A percentile compares a stretch with the other conserved stretches of the same genome.
Conservation (phyloP, 805 yeast genomes). For the Nakazawaea wyomingensis region DNA sequence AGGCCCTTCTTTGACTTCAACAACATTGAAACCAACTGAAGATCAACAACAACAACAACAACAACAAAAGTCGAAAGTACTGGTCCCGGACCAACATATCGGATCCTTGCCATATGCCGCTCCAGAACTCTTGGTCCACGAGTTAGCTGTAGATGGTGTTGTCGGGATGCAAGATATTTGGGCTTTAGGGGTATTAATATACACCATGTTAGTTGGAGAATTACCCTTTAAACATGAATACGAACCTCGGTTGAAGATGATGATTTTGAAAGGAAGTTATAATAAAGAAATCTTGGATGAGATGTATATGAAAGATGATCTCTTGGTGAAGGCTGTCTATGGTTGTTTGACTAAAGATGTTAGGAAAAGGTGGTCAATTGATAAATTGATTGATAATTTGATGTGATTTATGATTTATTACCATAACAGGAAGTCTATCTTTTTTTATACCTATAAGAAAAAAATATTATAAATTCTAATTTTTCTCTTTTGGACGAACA, state of each 20-base stretch:
- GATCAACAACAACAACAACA: constrained; percentile 9
- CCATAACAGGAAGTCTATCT: constrained; percentile 1
- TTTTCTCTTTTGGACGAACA: constrained; percentile 1
- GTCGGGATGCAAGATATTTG: constrained; percentile 78
- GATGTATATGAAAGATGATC: constrained; percentile 29
- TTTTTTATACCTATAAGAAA: background rate
- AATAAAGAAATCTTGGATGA: constrained; percentile 39
- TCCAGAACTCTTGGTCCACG: constrained; percentile 62
- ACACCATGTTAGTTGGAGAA: constrained; percentile 66
- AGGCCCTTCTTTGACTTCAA: constrained; percentile 25
- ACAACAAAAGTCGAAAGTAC: too few relatives aligned
- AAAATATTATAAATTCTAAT: background rate
- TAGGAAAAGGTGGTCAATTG: constrained; percentile 46
- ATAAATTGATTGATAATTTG: constrained; percentile 23
- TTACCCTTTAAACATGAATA: constrained; percentile 83
- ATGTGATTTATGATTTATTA: background rate
- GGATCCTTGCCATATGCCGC: constrained; percentile 93
- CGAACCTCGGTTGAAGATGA: constrained; percentile 71
- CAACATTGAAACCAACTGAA: constrained; percentile 1
- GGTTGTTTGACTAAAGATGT: constrained; percentile 53
- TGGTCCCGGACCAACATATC: constrained; percentile 62
- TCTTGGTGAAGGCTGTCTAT: constrained; percentile 33
- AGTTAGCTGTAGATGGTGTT: constrained; percentile 39
- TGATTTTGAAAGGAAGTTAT: constrained; percentile 64
- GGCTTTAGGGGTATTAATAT: constrained; percentile 83